A percentile compares a stretch with the other conserved stretches of the same genome.
Evolutionary conservation across 495 filamentous ascomycete genomes (phyloP).

Genomic region (Mytilinidion resinicola): DNA sequence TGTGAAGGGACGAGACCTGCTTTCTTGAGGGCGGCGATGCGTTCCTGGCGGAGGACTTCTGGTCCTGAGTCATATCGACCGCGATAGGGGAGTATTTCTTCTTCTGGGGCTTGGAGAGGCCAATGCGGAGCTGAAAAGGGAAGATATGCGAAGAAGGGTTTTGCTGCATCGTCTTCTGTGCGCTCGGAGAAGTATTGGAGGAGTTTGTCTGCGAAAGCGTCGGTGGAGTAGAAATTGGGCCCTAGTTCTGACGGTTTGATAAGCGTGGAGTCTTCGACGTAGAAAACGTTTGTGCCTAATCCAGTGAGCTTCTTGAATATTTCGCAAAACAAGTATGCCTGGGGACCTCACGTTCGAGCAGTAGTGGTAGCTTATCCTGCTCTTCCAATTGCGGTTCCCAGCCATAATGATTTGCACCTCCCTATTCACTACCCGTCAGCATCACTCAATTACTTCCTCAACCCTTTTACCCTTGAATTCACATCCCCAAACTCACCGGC

Average conservation of each 20-base stretch:
- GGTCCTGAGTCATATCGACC: slow-evolving; percentile 54
- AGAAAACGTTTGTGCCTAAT: slow-evolving; percentile 37
- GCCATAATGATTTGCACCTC: slow-evolving; percentile 50
- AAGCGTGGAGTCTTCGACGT: slow-evolving; percentile 50
- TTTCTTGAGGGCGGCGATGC: slow-evolving; percentile 46
- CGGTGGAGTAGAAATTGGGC: slow-evolving; percentile 48
- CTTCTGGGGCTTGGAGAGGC: slow-evolving; percentile 52
- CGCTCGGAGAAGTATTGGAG: slow-evolving; percentile 48
- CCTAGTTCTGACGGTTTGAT: slow-evolving; percentile 32
- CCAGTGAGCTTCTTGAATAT: not conserved
- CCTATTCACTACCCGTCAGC: not conserved
- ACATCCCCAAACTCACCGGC: slow-evolving; percentile 33
- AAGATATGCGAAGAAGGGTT: slow-evolving; percentile 56
- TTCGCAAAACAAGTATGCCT: not conserved
- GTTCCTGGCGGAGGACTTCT: slow-evolving; percentile 46
- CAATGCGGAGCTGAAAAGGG: slow-evolving; percentile 58
- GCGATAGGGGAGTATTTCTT: slow-evolving; percentile 48
- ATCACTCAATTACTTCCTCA: not conserved
- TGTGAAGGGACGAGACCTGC: slow-evolving; percentile 47
- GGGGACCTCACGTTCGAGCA: slow-evolving; percentile 4
- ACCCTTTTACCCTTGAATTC: too few relatives aligned
- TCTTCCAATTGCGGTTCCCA: slow-evolving; percentile 45
- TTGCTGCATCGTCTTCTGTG: slow-evolving; percentile 41
- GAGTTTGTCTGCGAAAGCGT: slow-evolving; percentile 50
- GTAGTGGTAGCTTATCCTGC: slow-evolving; percentile 15